These are phyloP conservation scores for Chiua sp. DNA, from an alignment of 1,284 basidiomycete genomes.

Conservation along the genomic window DNA sequence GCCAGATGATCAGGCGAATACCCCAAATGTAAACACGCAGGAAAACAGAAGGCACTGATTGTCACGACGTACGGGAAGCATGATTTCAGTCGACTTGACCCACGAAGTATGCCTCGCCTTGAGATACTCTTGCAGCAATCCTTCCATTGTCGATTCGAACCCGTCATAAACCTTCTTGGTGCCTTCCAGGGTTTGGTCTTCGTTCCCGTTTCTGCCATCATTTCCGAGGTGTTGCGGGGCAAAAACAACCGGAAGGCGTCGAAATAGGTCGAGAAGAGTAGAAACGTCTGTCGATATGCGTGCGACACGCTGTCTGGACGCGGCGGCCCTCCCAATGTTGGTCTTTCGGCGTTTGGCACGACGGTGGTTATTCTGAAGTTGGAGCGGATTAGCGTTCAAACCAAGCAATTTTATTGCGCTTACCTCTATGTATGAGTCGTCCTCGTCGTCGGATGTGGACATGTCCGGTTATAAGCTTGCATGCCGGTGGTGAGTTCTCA, in stretches of 20 bases:
- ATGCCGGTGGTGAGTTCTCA: too few relatives aligned
- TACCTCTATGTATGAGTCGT: constrained; percentile 31
- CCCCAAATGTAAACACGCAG: neutral
- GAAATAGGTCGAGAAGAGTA: constrained; percentile 24
- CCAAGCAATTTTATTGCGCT: neutral
- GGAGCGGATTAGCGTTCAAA: neutral
- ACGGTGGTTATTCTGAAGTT: constrained; percentile 14
- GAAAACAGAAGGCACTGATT: neutral
- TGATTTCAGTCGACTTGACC: constrained; percentile 7
- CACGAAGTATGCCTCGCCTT: constrained; percentile 19
- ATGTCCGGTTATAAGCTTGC: constrained; percentile 10
- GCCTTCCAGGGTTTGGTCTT: too few relatives aligned
- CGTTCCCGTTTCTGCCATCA: neutral
- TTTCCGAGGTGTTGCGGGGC: neutral
- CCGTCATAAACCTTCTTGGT: constrained; percentile 10
- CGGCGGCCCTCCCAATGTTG: constrained; percentile 19
- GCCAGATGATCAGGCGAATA: neutral
- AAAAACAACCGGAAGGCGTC: constrained; percentile 2
- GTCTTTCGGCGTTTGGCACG: constrained; percentile 36
- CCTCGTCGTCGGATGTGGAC: constrained; percentile 23
- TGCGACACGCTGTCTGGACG: constrained; percentile 12
- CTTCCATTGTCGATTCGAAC: constrained; percentile 33
- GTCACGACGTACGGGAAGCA: constrained; percentile 17
- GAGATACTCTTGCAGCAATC: constrained; percentile 32
- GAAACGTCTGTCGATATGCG: constrained; percentile 22